Evolutionary conservation across 2,329 filamentous ascomycete genomes (phyloP).

Genomic region (Nannizziopsis arthrosporioides): DNA sequence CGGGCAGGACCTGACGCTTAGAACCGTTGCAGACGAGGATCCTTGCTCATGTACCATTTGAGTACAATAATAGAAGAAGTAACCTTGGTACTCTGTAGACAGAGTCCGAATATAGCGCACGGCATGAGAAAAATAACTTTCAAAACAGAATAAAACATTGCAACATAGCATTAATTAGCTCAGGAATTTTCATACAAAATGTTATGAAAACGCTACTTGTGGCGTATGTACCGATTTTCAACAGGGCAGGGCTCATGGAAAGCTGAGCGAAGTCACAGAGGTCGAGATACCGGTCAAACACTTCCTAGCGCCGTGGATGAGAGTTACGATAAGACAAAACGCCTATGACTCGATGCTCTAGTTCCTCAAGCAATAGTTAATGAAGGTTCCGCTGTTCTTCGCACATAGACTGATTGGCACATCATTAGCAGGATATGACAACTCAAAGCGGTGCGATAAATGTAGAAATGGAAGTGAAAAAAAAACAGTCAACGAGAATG

Average conservation of each 20-base stretch:
- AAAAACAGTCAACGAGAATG: neutral
- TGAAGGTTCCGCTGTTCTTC: conserved; percentile 49
- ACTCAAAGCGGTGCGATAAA: conserved; percentile 84
- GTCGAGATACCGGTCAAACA: conserved; percentile 8
- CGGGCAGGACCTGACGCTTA: too few species aligned
- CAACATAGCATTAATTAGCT: too few species aligned
- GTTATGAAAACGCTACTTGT: neutral
- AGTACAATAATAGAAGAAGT: too few species aligned
- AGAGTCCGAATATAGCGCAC: too few species aligned
- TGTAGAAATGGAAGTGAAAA: neutral
- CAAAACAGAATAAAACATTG: too few species aligned
- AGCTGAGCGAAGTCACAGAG: neutral
- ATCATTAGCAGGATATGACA: conserved; percentile 73
- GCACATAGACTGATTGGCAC: conserved; percentile 97
- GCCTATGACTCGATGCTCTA: conserved; percentile 1
- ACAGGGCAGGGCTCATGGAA: conserved; percentile 1
- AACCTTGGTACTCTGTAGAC: too few species aligned
- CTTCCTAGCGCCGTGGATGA: conserved; percentile 12
- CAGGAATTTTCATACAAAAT: neutral
- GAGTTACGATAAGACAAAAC: conserved; percentile 13
- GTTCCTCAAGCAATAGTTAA: conserved; percentile 21
- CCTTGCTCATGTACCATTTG: too few species aligned
- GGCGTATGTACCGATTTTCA: neutral
- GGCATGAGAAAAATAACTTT: too few species aligned
- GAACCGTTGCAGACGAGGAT: too few species aligned